Conservation (phyloP, 2,329 filamentous ascomycete genomes). For the Ascochyta koolunga region DNA sequence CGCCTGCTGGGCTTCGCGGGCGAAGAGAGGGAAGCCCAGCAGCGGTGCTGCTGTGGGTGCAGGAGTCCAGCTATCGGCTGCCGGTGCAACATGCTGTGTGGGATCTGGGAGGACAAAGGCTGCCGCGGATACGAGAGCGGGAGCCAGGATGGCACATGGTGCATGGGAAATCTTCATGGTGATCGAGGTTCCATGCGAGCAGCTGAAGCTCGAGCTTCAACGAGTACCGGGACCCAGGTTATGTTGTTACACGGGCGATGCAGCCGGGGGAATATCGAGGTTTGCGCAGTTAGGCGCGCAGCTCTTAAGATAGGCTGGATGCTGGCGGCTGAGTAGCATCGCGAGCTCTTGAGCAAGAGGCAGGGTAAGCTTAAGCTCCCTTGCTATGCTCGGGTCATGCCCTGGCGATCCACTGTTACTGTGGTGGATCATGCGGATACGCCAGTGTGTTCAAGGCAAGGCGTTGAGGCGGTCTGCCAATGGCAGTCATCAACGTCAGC, state of each 20-base stretch:
- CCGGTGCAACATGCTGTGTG: constrained; percentile 30
- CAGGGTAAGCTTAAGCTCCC: constrained; percentile 26
- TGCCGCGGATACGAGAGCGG: constrained; percentile 29
- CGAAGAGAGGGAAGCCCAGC: constrained; percentile 33
- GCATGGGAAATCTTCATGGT: constrained; percentile 32
- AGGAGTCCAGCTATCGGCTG: constrained; percentile 38
- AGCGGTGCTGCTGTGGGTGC: constrained; percentile 38
- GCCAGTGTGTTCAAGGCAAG: constrained; percentile 18
- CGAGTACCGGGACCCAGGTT: constrained; percentile 8
- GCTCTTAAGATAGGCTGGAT: constrained; percentile 14
- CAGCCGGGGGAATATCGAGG: constrained; percentile 7
- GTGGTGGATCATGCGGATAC: constrained; percentile 23
- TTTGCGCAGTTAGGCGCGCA: constrained; percentile 11
- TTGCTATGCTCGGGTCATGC: constrained; percentile 22
- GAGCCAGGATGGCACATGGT: constrained; percentile 37
- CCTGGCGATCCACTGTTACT: constrained; percentile 28
- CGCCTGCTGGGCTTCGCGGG: constrained; percentile 21
- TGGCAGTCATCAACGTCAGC: constrained; percentile 14
- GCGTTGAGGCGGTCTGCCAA: constrained; percentile 13
- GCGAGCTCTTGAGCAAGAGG: constrained; percentile 19
- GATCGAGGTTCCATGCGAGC: constrained; percentile 23
- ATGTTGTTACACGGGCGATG: constrained; percentile 15
- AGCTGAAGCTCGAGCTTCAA: constrained; percentile 11
- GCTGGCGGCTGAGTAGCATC: constrained; percentile 23
- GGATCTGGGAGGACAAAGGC: constrained; percentile 39